A percentile compares a stretch with the other conserved stretches of the same genome.
Evolutionary conservation across 108 stramenopile species (phyloP).

Genomic region (Fragilariopsis cylindrus): DNA sequence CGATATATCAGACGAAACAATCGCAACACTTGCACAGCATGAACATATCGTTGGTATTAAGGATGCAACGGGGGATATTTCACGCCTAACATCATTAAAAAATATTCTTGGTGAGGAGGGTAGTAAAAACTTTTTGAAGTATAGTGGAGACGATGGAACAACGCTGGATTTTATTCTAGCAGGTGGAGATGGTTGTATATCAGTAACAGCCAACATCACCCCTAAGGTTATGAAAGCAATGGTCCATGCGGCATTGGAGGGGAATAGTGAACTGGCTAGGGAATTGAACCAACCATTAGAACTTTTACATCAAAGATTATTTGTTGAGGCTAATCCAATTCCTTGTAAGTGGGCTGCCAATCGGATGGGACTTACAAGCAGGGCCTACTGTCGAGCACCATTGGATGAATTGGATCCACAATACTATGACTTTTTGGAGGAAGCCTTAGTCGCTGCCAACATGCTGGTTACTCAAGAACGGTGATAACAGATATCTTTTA

Average conservation of each 20-base stretch:
- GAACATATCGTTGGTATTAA: slow-evolving; percentile 83
- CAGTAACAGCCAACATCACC: slow-evolving; percentile 87
- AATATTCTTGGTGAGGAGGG: slow-evolving; percentile 44
- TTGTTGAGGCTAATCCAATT: slow-evolving; percentile 87
- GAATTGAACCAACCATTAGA: slow-evolving; percentile 61
- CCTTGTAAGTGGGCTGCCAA: slow-evolving; percentile 78
- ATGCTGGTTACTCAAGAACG: background rate
- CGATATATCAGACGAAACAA: slow-evolving; percentile 66
- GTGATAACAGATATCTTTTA: too few relatives aligned
- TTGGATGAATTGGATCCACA: slow-evolving; percentile 60
- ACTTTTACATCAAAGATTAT: slow-evolving; percentile 70
- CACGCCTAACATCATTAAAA: slow-evolving; percentile 51
- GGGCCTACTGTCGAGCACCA: slow-evolving; percentile 64
- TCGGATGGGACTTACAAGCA: slow-evolving; percentile 50
- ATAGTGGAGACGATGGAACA: slow-evolving; percentile 90
- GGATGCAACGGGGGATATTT: slow-evolving; percentile 86
- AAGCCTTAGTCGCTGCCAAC: slow-evolving; percentile 37
- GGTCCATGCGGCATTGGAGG: slow-evolving; percentile 61
- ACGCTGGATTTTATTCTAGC: slow-evolving; percentile 73
- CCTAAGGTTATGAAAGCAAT: slow-evolving; percentile 64
- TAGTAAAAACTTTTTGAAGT: slow-evolving; percentile 64
- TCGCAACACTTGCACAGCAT: slow-evolving; percentile 63
- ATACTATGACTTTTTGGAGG: slow-evolving; percentile 50
- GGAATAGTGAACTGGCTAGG: slow-evolving; percentile 52
- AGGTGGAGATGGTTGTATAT: slow-evolving; percentile 93